A percentile compares a stretch with the other conserved stretches of the same genome.
These are phyloP conservation scores for Oryza glaberrima DNA, from an alignment of 176 grass and related monocot species.

Conservation along the genomic window DNA sequence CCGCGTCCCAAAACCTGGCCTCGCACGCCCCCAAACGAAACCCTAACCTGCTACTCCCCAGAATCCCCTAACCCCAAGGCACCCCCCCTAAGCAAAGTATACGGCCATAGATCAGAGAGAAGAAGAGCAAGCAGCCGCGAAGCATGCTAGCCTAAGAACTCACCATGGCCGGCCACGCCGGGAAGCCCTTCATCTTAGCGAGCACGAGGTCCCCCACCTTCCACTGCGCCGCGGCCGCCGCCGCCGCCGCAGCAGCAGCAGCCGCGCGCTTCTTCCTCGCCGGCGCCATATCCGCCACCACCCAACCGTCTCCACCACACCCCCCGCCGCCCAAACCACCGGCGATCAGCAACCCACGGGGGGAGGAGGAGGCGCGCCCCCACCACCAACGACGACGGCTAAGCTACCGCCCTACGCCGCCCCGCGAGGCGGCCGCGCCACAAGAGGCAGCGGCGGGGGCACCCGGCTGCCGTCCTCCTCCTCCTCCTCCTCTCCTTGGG, in stretches of 20 bases:
- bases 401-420: slow-evolving; percentile 11
- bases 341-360: slow-evolving; percentile 23
- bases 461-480: background rate
- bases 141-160: background rate
- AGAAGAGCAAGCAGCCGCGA: background rate
- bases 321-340: background rate
- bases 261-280: slow-evolving; percentile 65
- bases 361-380: background rate
- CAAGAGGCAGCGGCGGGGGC: no score
- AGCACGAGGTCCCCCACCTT: slow-evolving; percentile 99
- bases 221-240: slow-evolving; percentile 75
- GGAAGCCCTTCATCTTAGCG: slow-evolving; percentile 99
- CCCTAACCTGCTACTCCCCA: slow-evolving; percentile 31
- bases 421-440: background rate
- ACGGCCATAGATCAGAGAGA: slow-evolving; percentile 43
- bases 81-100: background rate
- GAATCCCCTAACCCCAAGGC: slow-evolving; percentile 21
- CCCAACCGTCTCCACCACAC: background rate
- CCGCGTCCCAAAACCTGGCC: background rate
- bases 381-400: background rate
- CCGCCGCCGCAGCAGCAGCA: slow-evolving; percentile 44
- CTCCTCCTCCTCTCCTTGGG: slow-evolving; percentile 3
- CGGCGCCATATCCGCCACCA: slow-evolving; percentile 59
- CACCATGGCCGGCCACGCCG: slow-evolving; percentile 96
- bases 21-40: background rate